Base-by-base conservation (phyloP, 2,329 filamentous ascomycete species). In the Calonectria honghensis region DNA sequence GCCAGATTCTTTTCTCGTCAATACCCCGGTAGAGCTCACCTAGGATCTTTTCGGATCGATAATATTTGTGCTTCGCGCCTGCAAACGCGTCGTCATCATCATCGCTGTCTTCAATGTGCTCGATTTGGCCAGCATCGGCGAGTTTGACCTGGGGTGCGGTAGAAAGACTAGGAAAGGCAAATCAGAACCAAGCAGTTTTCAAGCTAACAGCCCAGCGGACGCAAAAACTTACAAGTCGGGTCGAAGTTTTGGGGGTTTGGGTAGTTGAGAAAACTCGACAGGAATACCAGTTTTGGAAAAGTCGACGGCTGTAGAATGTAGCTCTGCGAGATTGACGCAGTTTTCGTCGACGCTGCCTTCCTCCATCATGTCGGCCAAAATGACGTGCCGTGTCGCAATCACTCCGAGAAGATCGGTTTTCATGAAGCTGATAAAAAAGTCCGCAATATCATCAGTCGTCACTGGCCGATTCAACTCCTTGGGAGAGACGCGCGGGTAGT, bases 401-500 rank as follows among this genome's bases (percentile, higher is more conserved):
- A 92, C 81, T 0, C 93, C 93, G 2, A 95, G 83, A 24, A 92
- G 88, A 78, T 95, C 92, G 0, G 90, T 91, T 74, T 89, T 88
- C 92, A 95, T 94, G 75, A 95, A 95, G 20, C 92, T 87, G n/a
- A 97, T 88, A 76, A 98, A 97, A 84, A 96, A 97, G 14, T 94
- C 87, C 0, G 92, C 92, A 86, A 98, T 97, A 78, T 97, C 95
- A 0, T 90, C 82, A 2, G 84, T 83, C 1, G 83, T 84, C 0
- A 97, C 94, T 0, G 85, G 75, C 0, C 93, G 88, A 10, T 89
- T 87, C n/a, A 97, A 89, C 63, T 93, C 87, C 0, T 88, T 74
- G 0, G 94, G 90, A 0, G 77, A 20, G 0, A 90, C 87, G 1
- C 91, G 88, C 4, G 91, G 89, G 78, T 98, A 97, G 76, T 95